phyloP scores from a whole-genome alignment of 495 filamentous ascomycete genomes.

The Niebla homalea region DNA sequence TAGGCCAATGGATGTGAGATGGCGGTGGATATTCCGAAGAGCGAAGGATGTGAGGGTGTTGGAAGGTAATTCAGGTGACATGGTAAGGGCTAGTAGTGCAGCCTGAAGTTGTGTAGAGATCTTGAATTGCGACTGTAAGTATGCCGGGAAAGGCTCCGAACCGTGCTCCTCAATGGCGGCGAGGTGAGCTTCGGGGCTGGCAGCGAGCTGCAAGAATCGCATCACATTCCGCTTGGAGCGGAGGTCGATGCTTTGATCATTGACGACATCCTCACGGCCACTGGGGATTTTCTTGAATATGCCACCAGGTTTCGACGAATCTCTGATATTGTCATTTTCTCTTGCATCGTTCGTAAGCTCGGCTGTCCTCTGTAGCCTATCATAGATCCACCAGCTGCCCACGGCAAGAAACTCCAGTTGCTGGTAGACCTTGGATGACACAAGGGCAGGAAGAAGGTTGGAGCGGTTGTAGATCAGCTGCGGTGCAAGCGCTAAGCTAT shows the following conservation, averaged over 20 bases:
- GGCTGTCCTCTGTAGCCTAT: too few relatives aligned
- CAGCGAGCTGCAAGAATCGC: conserved; percentile 75
- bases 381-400: conserved; percentile 81
- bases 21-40: conserved; percentile 56
- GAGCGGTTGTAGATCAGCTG: conserved; percentile 79
- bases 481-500: conserved; percentile 73
- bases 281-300: conserved; percentile 47
- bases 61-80: conserved; percentile 46
- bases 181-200: conserved; percentile 39
- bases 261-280: conserved; percentile 78
- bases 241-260: conserved; percentile 53
- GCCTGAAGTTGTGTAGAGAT: conserved; percentile 54
- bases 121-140: conserved; percentile 58
- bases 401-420: conserved; percentile 91
- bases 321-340: conserved; percentile 8
- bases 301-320: background rate
- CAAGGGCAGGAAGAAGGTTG: conserved; percentile 56
- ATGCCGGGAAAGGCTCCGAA: conserved; percentile 39
- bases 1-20: conserved; percentile 73
- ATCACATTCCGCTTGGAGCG: conserved; percentile 70
- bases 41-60: conserved; percentile 52
- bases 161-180: conserved; percentile 22
- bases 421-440: conserved; percentile 75
- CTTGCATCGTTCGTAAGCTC: too few relatives aligned
- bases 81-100: conserved; percentile 64